Percentiles rank a stretch among this genome's conserved stretches.
Conservation (phyloP, 2,329 filamentous ascomycete species). For the Xylariaceae sp. region DNA sequence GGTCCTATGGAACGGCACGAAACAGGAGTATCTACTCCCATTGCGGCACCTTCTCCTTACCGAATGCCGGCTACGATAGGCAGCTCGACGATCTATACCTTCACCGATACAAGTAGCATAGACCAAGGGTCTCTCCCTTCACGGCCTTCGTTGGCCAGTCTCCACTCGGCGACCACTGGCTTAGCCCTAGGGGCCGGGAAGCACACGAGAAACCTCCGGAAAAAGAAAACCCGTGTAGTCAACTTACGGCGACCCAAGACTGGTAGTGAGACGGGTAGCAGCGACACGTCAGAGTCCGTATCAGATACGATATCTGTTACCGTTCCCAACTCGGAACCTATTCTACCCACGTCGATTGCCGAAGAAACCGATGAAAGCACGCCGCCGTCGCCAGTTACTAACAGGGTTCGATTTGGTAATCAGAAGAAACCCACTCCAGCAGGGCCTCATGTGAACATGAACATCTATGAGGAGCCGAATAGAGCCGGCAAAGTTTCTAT, state of each 20-base stretch:
- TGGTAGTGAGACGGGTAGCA: slow-evolving; percentile 45
- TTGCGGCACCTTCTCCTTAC: slow-evolving; percentile 49
- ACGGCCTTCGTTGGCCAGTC: slow-evolving; percentile 59
- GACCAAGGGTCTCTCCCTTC: slow-evolving; percentile 59
- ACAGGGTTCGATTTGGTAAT: slow-evolving; percentile 40
- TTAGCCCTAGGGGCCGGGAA: slow-evolving; percentile 58
- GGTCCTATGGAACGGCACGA: slow-evolving; percentile 68
- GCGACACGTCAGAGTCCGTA: slow-evolving; percentile 45
- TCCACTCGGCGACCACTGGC: slow-evolving; percentile 56
- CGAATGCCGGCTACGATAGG: slow-evolving; percentile 59
- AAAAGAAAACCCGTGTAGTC: slow-evolving; percentile 79
- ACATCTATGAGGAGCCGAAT: slow-evolving; percentile 30
- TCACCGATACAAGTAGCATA: slow-evolving; percentile 64
- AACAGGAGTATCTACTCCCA: slow-evolving; percentile 41
- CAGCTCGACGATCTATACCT: slow-evolving; percentile 61
- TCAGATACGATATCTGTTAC: slow-evolving; percentile 52
- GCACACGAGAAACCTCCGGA: slow-evolving; percentile 57
- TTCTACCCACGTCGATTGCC: slow-evolving; percentile 50
- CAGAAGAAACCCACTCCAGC: slow-evolving; percentile 29
- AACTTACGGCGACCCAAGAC: slow-evolving; percentile 64
- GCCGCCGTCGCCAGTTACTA: slow-evolving; percentile 20
- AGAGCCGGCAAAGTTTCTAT: slow-evolving; percentile 16
- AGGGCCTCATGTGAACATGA: slow-evolving; percentile 32
- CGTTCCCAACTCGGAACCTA: slow-evolving; percentile 56
- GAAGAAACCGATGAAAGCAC: slow-evolving; percentile 53